Base-by-base conservation (phyloP, 2,329 filamentous ascomycete genomes). In the Penicillium sp. region DNA sequence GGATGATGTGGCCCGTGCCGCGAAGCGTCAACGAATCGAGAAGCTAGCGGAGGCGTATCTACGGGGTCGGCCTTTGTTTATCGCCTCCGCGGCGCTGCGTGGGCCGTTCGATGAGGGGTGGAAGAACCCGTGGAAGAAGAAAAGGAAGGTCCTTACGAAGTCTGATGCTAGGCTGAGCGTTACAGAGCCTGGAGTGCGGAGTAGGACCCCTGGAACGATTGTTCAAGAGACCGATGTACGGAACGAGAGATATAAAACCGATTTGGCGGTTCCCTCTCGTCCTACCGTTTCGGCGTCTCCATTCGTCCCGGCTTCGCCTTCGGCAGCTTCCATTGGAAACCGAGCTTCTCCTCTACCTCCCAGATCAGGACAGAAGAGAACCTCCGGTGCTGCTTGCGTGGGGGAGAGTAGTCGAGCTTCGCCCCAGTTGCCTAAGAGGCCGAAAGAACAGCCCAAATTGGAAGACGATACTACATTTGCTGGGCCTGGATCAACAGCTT, bases 121-220 rank as follows among this genome's bases (percentile, higher is more conserved):
- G 80, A 60, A 63, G 5, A 81, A 81, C 62, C 80, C 79, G 2
- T 81, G 79, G 79, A 70, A 60, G 48, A 73, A 71, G 50, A 55
- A 63, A 3, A 65, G 70, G 29, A 53, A 31, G 13, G 47, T 8
- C 33, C 29, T 14, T 21, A 52, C 7, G 8, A 50, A 33, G 21
- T n/a, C 5, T 50, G 44, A 47, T 47, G 43, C 27, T 1, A 16
- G 13, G 27, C 11, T 39, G n/a, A 25, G 27, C 13, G 14, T 14
- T 43, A 25, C 19, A n/a, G 29, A 26, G 4, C 9, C 19, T 19
- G 19, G 13, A 25, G 51, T 10, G 29, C 14, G 31, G 33, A 16
- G 16, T 13, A 5, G 43, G 14, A 39, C 26, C 46, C 43, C n/a
- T 6, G 46, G 25, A 35, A 25, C 39, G 19, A 14, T 23, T 46